Evolutionary conservation across 83 land plant species (phyloP).

Genomic region (Picea mariana): DNA sequence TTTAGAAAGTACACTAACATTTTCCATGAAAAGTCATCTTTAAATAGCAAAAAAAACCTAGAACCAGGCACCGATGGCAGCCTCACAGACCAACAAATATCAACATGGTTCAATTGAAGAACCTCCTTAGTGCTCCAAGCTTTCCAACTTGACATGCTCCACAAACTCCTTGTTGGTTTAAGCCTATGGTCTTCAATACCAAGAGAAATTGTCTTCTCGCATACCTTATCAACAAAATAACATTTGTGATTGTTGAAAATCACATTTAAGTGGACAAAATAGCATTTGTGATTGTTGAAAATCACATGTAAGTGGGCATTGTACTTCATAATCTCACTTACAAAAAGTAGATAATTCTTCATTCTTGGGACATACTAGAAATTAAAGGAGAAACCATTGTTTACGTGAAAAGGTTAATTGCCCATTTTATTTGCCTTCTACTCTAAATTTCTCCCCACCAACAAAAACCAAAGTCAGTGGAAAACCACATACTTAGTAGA

Average conservation of each 20-base stretch:
- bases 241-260: neutral
- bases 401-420: neutral
- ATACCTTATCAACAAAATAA: neutral
- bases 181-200: neutral
- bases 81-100: neutral
- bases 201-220: neutral
- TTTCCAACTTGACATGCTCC: neutral
- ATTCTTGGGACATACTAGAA: no score
- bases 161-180: neutral
- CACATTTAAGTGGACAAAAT: neutral
- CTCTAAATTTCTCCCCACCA: neutral
- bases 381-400: no score
- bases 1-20: neutral
- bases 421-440: neutral
- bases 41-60: neutral
- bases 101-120: neutral
- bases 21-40: neutral
- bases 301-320: neutral
- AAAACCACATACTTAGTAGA: no score
- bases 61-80: neutral
- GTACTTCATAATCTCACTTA: conserved; percentile 1
- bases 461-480: neutral
- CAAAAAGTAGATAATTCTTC: neutral
- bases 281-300: neutral
- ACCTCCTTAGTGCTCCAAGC: neutral